A percentile compares a stretch with the other conserved stretches of the same genome.
Evolutionary conservation across 1,284 basidiomycete species (phyloP).

Genomic region (Tilletia setariae): DNA sequence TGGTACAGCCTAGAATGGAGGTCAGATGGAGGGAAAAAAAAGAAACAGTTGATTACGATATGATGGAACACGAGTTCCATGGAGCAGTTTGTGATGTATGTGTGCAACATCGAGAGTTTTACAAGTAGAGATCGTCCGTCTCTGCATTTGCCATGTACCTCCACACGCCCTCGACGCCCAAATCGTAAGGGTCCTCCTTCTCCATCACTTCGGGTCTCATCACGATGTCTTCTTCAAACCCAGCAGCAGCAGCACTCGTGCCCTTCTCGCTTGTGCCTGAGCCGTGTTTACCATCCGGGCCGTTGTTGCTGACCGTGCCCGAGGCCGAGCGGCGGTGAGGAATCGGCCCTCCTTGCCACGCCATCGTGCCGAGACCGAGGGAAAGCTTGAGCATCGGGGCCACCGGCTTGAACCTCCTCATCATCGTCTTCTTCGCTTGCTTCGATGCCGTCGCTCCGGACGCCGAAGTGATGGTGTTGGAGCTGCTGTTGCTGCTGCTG

Average conservation of each 20-base stretch:
- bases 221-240: constrained; percentile 19
- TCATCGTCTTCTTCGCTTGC: neutral
- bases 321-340: constrained; percentile 19
- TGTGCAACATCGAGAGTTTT: too few species aligned
- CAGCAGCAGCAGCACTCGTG: neutral
- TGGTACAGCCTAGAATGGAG: too few species aligned
- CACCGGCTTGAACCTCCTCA: constrained; percentile 39
- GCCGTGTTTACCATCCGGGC: too few species aligned
- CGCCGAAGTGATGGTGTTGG: neutral
- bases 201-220: constrained; percentile 35
- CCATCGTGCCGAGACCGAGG: constrained; percentile 45
- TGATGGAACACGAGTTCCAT: too few species aligned
- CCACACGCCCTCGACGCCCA: constrained; percentile 49
- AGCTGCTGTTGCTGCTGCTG: too few species aligned
- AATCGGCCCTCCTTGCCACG: constrained; percentile 39
- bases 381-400: constrained; percentile 49
- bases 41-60: too few species aligned
- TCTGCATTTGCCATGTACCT: constrained; percentile 44
- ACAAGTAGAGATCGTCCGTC: constrained; percentile 43
- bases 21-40: too few species aligned
- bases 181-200: constrained; percentile 44
- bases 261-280: neutral
- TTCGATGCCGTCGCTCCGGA: neutral
- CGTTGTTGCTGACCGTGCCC: neutral
- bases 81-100: too few species aligned